Conservation (phyloP, 805 yeast genomes). For the Tetrapisispora iriomotensis region DNA sequence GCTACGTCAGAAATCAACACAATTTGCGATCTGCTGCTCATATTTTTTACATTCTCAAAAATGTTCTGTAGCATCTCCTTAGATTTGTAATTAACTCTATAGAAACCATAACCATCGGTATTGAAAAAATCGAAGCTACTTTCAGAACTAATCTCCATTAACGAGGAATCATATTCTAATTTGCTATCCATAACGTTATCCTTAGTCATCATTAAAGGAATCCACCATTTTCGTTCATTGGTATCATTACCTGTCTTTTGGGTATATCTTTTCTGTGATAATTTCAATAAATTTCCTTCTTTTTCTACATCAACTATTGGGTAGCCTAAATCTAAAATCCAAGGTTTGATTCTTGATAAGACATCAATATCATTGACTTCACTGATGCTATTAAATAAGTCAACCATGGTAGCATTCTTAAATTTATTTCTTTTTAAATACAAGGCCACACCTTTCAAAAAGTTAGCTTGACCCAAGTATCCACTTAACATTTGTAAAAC, state of each 20-base stretch:
- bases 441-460: slow-evolving; percentile 61
- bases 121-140: slow-evolving; percentile 35
- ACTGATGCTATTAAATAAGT: slow-evolving; percentile 55
- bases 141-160: slow-evolving; percentile 2
- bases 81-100: slow-evolving; percentile 44
- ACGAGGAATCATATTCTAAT: slow-evolving; percentile 1
- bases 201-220: slow-evolving; percentile 34
- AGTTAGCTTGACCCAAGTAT: slow-evolving; percentile 56
- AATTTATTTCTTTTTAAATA: slow-evolving; percentile 56
- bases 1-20: slow-evolving; percentile 49
- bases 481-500: slow-evolving; percentile 67
- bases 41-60: slow-evolving; percentile 29
- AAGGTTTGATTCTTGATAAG: slow-evolving; percentile 33
- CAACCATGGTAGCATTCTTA: slow-evolving; percentile 64
- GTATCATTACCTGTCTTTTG: background rate
- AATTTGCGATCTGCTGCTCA: slow-evolving; percentile 41
- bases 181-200: slow-evolving; percentile 1
- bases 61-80: slow-evolving; percentile 33
- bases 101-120: slow-evolving; percentile 42
- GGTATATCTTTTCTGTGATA: slow-evolving; percentile 8
- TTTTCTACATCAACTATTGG: slow-evolving; percentile 52
- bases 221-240: slow-evolving; percentile 37
- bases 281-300: slow-evolving; percentile 7
- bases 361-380: slow-evolving; percentile 49
- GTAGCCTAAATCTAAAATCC: slow-evolving; percentile 69